These are phyloP conservation scores for Epithemia pelagica DNA, from an alignment of 108 stramenopile genomes.

Conservation along the genomic window DNA sequence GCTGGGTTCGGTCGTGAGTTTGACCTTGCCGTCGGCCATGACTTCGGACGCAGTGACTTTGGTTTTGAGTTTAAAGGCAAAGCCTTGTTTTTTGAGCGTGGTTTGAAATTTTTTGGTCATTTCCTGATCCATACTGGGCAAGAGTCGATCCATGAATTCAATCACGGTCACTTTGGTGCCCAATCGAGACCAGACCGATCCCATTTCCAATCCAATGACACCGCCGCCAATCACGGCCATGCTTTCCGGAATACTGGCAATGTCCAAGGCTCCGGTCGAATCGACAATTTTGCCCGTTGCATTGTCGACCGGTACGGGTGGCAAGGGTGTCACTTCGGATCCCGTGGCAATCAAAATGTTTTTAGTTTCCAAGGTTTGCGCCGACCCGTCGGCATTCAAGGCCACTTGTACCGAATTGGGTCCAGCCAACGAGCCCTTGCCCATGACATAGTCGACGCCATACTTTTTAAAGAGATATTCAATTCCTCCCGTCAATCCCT, in stretches of 20 bases:
- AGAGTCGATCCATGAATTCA: slow-evolving; percentile 96
- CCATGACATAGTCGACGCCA: slow-evolving; percentile 96
- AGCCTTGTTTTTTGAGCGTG: slow-evolving; percentile 96
- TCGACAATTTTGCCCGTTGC: slow-evolving; percentile 95
- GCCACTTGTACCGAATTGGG: slow-evolving; percentile 82
- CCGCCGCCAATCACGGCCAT: slow-evolving; percentile 98
- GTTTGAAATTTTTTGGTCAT: slow-evolving; percentile 93
- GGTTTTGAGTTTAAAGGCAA: slow-evolving; percentile 95
- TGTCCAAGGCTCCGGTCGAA: slow-evolving; percentile 96
- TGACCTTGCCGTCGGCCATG: slow-evolving; percentile 62
- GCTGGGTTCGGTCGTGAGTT: slow-evolving; percentile 86
- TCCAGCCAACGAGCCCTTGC: slow-evolving; percentile 83
- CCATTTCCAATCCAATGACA: slow-evolving; percentile 99
- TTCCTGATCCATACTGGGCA: slow-evolving; percentile 94
- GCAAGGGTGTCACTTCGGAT: slow-evolving; percentile 95
- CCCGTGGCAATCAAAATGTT: slow-evolving; percentile 98
- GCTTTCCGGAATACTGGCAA: slow-evolving; percentile 77
- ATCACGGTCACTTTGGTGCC: slow-evolving; percentile 96
- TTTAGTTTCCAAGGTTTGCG: slow-evolving; percentile 78
- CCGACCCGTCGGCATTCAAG: slow-evolving; percentile 76
- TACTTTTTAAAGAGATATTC: slow-evolving; percentile 98
- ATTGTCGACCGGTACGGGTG: slow-evolving; percentile 98
- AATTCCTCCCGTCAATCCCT: slow-evolving; percentile 97
- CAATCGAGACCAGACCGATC: slow-evolving; percentile 96
- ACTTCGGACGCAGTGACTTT: slow-evolving; percentile 91